These are phyloP conservation scores for Begonia fuchsioides DNA, from an alignment of 306 rosid species.

Conservation along the genomic window DNA sequence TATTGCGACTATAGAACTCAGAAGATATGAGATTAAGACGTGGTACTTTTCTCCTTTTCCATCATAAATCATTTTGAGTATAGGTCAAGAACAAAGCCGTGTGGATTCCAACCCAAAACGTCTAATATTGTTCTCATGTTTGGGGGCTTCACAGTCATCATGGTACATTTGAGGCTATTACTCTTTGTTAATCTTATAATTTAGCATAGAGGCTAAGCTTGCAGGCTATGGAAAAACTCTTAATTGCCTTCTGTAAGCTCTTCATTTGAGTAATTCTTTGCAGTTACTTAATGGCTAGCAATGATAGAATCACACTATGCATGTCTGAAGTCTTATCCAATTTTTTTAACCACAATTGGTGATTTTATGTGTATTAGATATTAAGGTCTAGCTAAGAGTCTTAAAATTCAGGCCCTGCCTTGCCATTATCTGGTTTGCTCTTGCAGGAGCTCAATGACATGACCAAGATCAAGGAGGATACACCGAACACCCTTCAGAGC, in stretches of 20 bases:
- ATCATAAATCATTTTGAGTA: too few relatives aligned
- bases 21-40: conserved; percentile 98
- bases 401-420: too few relatives aligned
- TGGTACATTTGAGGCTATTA: background rate
- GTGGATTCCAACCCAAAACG: too few relatives aligned
- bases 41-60: conserved; percentile 99
- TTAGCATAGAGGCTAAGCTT: conserved; percentile 96
- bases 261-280: background rate
- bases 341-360: too few relatives aligned
- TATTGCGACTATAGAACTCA: conserved; percentile 96
- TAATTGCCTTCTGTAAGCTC: conserved; percentile 89
- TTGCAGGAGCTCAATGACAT: conserved; percentile 94
- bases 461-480: conserved; percentile 97
- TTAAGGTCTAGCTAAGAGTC: too few relatives aligned
- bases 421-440: background rate
- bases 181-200: conserved; percentile 72
- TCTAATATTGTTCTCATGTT: too few relatives aligned
- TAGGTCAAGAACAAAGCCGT: too few relatives aligned
- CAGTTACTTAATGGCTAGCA: background rate
- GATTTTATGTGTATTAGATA: too few relatives aligned
- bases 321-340: too few relatives aligned
- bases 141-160: too few relatives aligned
- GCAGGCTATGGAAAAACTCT: conserved; percentile 98
- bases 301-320: too few relatives aligned
- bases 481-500: conserved; percentile 69